A percentile compares a stretch with the other conserved stretches of the same genome.
These are phyloP conservation scores for Talaromyces sp. DNA, from an alignment of 2,329 filamentous ascomycete species.

Conservation along the genomic window DNA sequence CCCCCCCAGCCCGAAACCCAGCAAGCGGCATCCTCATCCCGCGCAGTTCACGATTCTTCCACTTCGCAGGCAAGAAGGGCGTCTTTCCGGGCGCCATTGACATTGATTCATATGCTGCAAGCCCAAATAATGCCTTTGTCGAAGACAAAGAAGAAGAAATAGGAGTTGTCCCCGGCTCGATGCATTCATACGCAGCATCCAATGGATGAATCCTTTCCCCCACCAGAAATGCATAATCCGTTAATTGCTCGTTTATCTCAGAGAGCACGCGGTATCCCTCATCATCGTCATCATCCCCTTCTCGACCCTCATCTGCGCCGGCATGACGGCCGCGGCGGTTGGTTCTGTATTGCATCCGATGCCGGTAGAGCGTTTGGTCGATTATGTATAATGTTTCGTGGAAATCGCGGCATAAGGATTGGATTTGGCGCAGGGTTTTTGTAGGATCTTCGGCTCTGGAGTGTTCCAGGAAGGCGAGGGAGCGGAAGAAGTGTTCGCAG, in stretches of 20 bases:
- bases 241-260: conserved; percentile 7
- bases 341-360: neutral
- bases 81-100: neutral
- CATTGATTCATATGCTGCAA: too few relatives aligned
- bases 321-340: too few relatives aligned
- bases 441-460: neutral
- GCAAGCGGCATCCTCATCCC: neutral
- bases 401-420: neutral
- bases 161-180: neutral
- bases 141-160: neutral
- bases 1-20: neutral
- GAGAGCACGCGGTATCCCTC: conserved; percentile 4
- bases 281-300: neutral
- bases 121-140: too few relatives aligned
- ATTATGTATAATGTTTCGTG: conserved; percentile 10
- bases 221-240: conserved; percentile 9
- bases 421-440: neutral
- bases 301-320: neutral
- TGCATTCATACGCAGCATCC: neutral
- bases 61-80: neutral
- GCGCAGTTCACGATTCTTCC: conserved; percentile 3
- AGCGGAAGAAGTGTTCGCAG: conserved; percentile 6
- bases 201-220: neutral
- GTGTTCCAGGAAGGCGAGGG: neutral
- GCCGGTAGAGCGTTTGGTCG: neutral